Base-by-base conservation (phyloP, 2,329 filamentous ascomycete genomes). In the Sclerotinia borealis region DNA sequence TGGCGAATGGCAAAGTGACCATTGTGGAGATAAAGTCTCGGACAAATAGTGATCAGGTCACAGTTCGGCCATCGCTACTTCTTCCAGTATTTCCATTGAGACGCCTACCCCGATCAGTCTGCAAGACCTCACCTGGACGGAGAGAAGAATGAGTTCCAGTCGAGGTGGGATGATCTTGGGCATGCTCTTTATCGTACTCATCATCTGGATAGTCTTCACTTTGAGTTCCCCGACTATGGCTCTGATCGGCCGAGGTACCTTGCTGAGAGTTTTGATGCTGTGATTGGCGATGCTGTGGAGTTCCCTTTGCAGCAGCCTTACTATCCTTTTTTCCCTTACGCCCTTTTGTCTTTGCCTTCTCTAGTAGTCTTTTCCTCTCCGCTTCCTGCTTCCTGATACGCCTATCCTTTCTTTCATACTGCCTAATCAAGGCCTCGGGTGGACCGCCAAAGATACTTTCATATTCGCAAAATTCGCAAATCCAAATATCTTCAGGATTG, bases 381-480 rank as follows among this genome's bases (percentile, higher is more conserved):
- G 90, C 91, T 69, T 93, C 82, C 67, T 93, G 86, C 71, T 91
- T 91, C 55, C 92, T 88, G 74, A 91, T 87, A 65, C 90, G 89
- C 41, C 92, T 87, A 73, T 97, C 95, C 75, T 96, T 97, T 74
- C 93, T 90, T 77, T 99, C 95, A 73, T 98, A 99, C 66, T 92
- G 87, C 47, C 91, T 85, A 67, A 98, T 96, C 61, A 99, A 79
- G 56, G 92, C 92, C 70, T 85, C 83, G 0, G 95, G 95, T 2
- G 90, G 90, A 59, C 83, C 83, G n/a, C 93, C 93, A 74, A 96
- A 98, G 56, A 99, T 97, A 59, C 86, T 86, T 77, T 98, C 93
- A 74, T 97, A 99, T 76, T 99, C 95, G 79, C 95, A 99, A 75
- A 98, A 98, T 72, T 97, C 91, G 77, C 95, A 99, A 52, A 98